Evolutionary conservation across 2,329 filamentous ascomycete genomes (phyloP), one percentile per base, ranked within the genome.

Genomic region (Talaromyces atroroseus): DNA sequence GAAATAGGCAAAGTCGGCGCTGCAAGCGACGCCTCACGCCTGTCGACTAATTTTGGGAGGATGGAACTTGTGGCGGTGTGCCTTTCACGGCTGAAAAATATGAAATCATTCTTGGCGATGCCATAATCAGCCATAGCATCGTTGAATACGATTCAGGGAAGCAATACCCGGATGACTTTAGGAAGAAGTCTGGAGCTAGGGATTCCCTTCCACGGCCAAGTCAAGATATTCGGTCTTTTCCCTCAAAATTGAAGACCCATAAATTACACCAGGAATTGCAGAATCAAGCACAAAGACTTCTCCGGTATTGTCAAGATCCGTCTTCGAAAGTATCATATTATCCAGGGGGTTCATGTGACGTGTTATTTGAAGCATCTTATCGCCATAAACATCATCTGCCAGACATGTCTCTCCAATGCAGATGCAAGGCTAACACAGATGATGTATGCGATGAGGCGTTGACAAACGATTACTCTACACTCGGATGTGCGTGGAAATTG

Each of bases 341-440:
- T 51, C 63, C 60, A 29, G 60, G 61, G 23, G 29, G 26, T 8
- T 49, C 54, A 23, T 36, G 59, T 16, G 64, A 67, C 46, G 54
- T 49, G 5, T 51, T 68, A 1, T 66, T 56, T 46, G 49, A 50
- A 5, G n/a, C 59, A 18, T 26, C 45, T 2, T 62, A 66, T 61
- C 59, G 53, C 5, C 64, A 66, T 50, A 63, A 63, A 46, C 66
- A 68, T 57, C 57, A 62, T 21, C 21, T 2, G 18, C 4, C 49
- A 29, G 42, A 21, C 18, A 12, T 21, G 8, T 26, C 36, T 23
- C 20, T 26, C 18, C 26, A 38, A 29, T 38, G 49, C 24, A 23
- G 20, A 10, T 60, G 54, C 38, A 29, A 12, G 38, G 23, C 34
- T 20, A 44, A 18, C 24, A 18, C 18, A 16, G 34, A 58, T 48